Evolutionary conservation across 2,329 filamentous ascomycete species (phyloP), one percentile per base, ranked within the genome.

Genomic region (Cadophora gregata): DNA sequence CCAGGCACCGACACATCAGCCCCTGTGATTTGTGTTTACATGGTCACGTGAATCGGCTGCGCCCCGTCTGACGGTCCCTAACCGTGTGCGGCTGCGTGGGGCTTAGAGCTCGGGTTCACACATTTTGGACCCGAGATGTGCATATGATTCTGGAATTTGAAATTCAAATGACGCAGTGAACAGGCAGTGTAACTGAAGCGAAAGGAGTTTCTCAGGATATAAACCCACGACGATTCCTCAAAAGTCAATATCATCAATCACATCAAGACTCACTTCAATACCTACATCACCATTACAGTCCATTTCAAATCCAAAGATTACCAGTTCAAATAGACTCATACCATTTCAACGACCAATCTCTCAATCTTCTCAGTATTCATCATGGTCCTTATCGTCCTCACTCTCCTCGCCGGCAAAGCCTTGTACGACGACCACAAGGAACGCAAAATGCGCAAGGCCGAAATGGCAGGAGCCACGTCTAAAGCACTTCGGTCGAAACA

Each of bases 341-440:
- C 29, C 21, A 33, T 8, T 24, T 16, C 59, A 48, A 14, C 59
- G 19, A 42, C 21, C 16, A 45, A 47, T 10, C 10, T 27, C 5
- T 6, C 7, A 4, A 25, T 9, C 9, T 1, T 19, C 12, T 8
- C 56, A n/a, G n/a, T n/a, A 21, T 53, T 14, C 29, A 62, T 9
- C 31, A 62, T 62, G 59, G 21, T 25, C n/a, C 19, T 53, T 31
- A 16, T 56, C 10, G 3, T 62, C 31, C 25, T 62, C 36, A 53
- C 36, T 1, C 42, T 62, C 10, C 36, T 62, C n/a, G 47, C 59
- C 9, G 47, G 59, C 4, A 62, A 62, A 42, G 10, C 53, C 29
- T 38, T 53, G n/a, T 62, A 62, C 31, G 47, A 62, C n/a, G 47
- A 36, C 3, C 29, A 10, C 47, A 62, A 53, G 21, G 31, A 36